Evolutionary conservation across 2,329 filamentous ascomycete genomes (phyloP).

Genomic region (Colletotrichum lupini): DNA sequence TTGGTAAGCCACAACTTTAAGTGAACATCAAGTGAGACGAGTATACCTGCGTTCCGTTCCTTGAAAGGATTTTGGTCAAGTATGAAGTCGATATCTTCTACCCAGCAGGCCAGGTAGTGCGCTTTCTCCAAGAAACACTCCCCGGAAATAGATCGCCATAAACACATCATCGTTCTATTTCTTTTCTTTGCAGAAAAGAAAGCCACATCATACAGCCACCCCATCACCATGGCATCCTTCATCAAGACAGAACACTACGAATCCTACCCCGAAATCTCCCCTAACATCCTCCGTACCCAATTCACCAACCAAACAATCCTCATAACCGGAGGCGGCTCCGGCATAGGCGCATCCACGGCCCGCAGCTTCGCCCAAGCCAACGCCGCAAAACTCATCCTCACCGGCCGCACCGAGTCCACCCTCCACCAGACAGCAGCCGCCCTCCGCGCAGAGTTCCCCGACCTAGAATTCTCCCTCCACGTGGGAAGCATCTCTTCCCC

Average conservation of each 20-base stretch:
- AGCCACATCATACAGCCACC: background rate
- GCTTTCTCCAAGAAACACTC: no score
- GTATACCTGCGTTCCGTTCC: background rate
- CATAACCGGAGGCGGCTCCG: background rate
- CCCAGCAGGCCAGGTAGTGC: no score
- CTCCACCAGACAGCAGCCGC: background rate
- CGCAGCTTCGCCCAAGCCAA: constrained; percentile 60
- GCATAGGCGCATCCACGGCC: constrained; percentile 69
- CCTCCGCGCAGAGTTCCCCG: background rate
- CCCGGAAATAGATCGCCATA: no score
- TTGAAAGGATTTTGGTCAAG: background rate
- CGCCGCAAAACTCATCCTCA: constrained; percentile 49
- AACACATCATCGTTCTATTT: no score
- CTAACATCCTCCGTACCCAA: background rate
- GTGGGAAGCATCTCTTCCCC: background rate
- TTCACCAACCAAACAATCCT: background rate
- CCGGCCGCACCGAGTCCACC: constrained; percentile 48
- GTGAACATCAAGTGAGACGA: background rate
- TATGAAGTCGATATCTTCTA: background rate
- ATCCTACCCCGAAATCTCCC: background rate
- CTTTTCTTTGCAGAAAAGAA: no score
- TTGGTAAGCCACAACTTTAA: background rate
- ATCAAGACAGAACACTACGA: background rate
- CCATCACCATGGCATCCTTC: background rate
- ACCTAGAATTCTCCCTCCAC: background rate